A percentile compares a stretch with the other conserved stretches of the same genome.
phyloP scores from a whole-genome alignment of 441 rosid species.

The Populus hybrid region DNA sequence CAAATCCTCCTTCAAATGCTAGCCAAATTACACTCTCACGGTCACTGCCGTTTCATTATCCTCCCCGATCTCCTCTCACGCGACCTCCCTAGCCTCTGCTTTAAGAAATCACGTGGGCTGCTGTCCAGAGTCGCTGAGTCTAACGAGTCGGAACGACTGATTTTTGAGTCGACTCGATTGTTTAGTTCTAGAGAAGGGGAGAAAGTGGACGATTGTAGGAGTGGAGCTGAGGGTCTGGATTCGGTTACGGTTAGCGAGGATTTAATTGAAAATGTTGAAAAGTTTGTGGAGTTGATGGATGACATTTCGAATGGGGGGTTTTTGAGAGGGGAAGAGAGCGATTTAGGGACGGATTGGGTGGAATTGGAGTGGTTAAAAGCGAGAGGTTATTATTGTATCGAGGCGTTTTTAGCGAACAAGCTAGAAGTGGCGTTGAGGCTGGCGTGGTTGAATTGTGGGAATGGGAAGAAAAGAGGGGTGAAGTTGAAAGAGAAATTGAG shows the following conservation, averaged over 20 bases:
- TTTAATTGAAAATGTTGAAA: slow-evolving; percentile 54
- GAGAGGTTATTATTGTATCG: slow-evolving; percentile 84
- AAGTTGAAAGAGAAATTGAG: slow-evolving; percentile 75
- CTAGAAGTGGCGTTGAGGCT: slow-evolving; percentile 87
- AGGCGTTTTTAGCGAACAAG: slow-evolving; percentile 81
- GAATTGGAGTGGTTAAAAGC: slow-evolving; percentile 88
- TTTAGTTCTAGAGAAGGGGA: slow-evolving; percentile 75
- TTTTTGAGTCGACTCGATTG: slow-evolving; percentile 61
- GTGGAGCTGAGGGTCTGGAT: slow-evolving; percentile 58
- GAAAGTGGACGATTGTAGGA: slow-evolving; percentile 45
- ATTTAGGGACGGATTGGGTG: slow-evolving; percentile 76
- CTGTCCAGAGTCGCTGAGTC: slow-evolving; percentile 66
- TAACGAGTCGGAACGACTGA: slow-evolving; percentile 40
- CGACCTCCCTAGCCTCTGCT: slow-evolving; percentile 80
- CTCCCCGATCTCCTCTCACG: slow-evolving; percentile 76
- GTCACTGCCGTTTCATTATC: slow-evolving; percentile 76
- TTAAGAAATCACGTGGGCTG: slow-evolving; percentile 71
- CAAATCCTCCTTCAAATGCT: slow-evolving; percentile 79
- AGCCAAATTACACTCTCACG: slow-evolving; percentile 48
- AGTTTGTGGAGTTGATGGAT: slow-evolving; percentile 76
- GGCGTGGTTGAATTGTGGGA: slow-evolving; percentile 74
- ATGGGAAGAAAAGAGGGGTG: slow-evolving; percentile 71
- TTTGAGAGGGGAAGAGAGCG: slow-evolving; percentile 74
- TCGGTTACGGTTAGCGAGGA: slow-evolving; percentile 59
- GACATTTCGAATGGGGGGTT: slow-evolving; percentile 63